These are phyloP conservation scores for Xylaria arbuscula DNA, from an alignment of 2,329 filamentous ascomycete species.

Conservation along the genomic window DNA sequence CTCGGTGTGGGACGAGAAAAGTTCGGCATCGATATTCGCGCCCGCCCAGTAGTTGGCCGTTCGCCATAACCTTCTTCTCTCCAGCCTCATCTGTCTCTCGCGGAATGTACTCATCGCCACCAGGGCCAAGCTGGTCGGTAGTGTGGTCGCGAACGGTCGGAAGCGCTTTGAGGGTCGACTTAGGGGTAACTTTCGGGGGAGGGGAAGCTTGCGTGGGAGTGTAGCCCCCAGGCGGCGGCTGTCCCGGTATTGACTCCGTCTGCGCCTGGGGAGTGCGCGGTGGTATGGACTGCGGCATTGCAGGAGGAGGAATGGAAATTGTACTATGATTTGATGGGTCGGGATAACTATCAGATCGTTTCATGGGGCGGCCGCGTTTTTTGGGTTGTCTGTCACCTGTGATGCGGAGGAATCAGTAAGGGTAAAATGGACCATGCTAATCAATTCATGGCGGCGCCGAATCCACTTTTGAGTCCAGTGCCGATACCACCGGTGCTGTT, in stretches of 20 bases:
- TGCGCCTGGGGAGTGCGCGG: conserved; percentile 67
- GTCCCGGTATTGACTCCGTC: conserved; percentile 58
- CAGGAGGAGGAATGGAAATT: conserved; percentile 61
- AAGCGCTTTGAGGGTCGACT: conserved; percentile 89
- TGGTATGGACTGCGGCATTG: conserved; percentile 54
- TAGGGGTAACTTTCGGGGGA: conserved; percentile 84
- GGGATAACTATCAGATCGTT: conserved; percentile 65
- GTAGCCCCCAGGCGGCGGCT: conserved; percentile 48
- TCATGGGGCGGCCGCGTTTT: conserved; percentile 73
- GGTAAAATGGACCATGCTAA: conserved; percentile 12
- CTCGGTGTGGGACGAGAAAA: conserved; percentile 90
- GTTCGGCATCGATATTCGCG: conserved; percentile 94
- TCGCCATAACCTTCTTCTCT: conserved; percentile 89
- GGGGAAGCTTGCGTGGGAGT: conserved; percentile 64
- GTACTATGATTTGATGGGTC: conserved; percentile 66
- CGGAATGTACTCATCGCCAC: conserved; percentile 93
- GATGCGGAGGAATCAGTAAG: conserved; percentile 46
- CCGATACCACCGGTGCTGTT: conserved; percentile 1
- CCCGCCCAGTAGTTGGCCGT: conserved; percentile 82
- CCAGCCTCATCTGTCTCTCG: conserved; percentile 93
- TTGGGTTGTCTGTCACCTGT: conserved; percentile 61
- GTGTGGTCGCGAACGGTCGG: conserved; percentile 97
- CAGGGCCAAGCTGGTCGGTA: conserved; percentile 89
- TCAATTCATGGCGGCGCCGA: conserved; percentile 5
- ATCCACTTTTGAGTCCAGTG: neutral